Evolutionary conservation across 345 rosid species (phyloP).

Genomic region (Lepidium africanum): DNA sequence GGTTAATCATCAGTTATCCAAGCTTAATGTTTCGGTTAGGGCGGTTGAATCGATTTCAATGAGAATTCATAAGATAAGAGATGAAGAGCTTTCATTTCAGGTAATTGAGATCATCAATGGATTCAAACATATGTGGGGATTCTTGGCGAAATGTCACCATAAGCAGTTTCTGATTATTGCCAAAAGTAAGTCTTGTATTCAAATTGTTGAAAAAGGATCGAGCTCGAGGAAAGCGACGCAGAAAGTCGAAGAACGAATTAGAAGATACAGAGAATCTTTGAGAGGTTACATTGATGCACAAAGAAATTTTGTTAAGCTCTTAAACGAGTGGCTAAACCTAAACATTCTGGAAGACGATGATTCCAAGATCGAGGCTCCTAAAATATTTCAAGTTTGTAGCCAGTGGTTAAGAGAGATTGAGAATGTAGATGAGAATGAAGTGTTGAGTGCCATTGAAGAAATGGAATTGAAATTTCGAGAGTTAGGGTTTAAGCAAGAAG

Average conservation of each 20-base stretch:
- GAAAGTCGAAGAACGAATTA: conserved; percentile 10
- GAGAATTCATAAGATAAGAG: conserved; percentile 27
- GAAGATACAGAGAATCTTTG: conserved; percentile 22
- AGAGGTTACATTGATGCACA: conserved; percentile 26
- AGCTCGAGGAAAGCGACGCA: conserved; percentile 14
- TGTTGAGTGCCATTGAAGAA: conserved; percentile 23
- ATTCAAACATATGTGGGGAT: conserved; percentile 25
- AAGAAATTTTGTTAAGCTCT: conserved; percentile 17
- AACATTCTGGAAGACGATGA: conserved; percentile 23
- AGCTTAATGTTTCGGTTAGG: conserved; percentile 11
- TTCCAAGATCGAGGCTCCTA: conserved; percentile 26
- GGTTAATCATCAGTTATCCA: not conserved
- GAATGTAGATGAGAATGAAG: conserved; percentile 19
- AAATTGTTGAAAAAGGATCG: conserved; percentile 18
- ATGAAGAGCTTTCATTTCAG: conserved; percentile 19
- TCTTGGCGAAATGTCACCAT: conserved; percentile 25
- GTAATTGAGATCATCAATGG: conserved; percentile 13
- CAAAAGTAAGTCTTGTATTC: conserved; percentile 25
- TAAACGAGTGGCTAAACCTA: conserved; percentile 37
- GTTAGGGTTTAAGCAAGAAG: conserved; percentile 29
- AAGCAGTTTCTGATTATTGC: conserved; percentile 19
- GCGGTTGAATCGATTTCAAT: conserved; percentile 14
- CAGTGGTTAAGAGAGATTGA: conserved; percentile 29
- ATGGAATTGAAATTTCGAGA: conserved; percentile 19
- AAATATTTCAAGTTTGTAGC: conserved; percentile 21